Evolutionary conservation across 495 filamentous ascomycete species (phyloP), one percentile per base, ranked within the genome.

Genomic region (Penicillium taxi): DNA sequence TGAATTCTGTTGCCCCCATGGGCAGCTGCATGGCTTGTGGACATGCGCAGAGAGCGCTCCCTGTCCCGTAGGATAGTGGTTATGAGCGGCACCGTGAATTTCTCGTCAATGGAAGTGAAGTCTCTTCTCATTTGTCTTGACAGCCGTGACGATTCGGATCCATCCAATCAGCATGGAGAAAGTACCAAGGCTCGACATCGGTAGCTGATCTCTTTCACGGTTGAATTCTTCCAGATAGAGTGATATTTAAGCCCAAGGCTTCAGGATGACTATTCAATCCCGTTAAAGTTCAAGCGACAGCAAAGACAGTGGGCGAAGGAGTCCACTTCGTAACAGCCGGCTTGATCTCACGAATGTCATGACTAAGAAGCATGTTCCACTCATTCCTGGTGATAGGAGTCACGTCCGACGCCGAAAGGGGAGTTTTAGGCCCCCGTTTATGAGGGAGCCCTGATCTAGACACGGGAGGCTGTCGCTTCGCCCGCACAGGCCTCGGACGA

Each of bases 381-480:
- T 70, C 66, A 30, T 66, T 67, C 8, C 59, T 42, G 1, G 66
- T 70, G 41, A 67, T 70, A 4, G 66, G 66, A 0, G 64, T 68
- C 11, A 68, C 64, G 47, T 70, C 64, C 8, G 64, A 67, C 5
- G 64, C 61, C 1, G 66, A 68, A 35, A 61, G 34, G 3, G 66
- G 66, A 2, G 66, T 70, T 38, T 66, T 68, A 4, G 66, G 64
- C 1, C 56, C 66, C 9, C 64, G 56, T 25, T 53, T 61, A 15
- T 38, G 27, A 3, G 49, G n/a, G 32, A 33, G 22, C 7, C n/a
- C 5, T 32, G 41, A 50, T 26, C 44, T 44, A 16, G 53, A 49
- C 22, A 44, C 39, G 16, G 55, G 34, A 9, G 48, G 42, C 1
- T 41, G 32, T 3, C 47, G 32, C n/a, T 45, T 21, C 23, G 43